phyloP scores from a whole-genome alignment of 495 filamentous ascomycete genomes.

The Penicillium coprophilum region DNA sequence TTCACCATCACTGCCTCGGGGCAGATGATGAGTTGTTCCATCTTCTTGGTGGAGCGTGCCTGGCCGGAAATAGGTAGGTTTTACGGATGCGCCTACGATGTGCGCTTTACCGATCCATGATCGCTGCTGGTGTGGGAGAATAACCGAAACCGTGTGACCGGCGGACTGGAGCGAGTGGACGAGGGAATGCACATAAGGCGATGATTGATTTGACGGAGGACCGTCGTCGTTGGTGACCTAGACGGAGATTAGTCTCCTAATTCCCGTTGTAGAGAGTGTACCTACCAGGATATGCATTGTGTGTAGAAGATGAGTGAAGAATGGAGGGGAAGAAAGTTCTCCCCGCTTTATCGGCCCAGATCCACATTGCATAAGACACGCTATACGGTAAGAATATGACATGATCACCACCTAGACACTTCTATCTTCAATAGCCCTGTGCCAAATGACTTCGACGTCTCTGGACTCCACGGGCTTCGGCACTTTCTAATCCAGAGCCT shows the following conservation, averaged over 20 bases:
- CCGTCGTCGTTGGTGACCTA: constrained; percentile 94
- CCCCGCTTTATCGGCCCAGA: constrained; percentile 9
- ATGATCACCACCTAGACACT: background rate
- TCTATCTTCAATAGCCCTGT: constrained; percentile 20
- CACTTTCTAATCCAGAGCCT: constrained; percentile 39
- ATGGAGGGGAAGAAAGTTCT: constrained; percentile 19
- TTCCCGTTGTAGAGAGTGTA: background rate
- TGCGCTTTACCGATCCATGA: constrained; percentile 99
- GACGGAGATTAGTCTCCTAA: constrained; percentile 28
- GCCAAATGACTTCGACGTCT: constrained; percentile 34
- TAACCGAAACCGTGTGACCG: constrained; percentile 83
- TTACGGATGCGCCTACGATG: constrained; percentile 79
- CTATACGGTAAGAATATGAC: background rate
- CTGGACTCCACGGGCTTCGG: constrained; percentile 35
- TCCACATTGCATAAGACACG: background rate
- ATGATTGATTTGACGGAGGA: constrained; percentile 84
- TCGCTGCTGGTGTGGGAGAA: constrained; percentile 86
- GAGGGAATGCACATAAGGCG: constrained; percentile 88
- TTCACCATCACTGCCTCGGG: constrained; percentile 57
- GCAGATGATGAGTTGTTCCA: constrained; percentile 63
- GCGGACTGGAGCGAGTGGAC: constrained; percentile 71
- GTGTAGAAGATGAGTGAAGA: constrained; percentile 15
- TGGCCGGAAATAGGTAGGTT: constrained; percentile 84
- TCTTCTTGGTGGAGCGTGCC: constrained; percentile 62
- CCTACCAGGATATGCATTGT: constrained; percentile 50